Evolutionary conservation across 768 basidiomycete genomes (phyloP).

Genomic region (Boletales sp.): DNA sequence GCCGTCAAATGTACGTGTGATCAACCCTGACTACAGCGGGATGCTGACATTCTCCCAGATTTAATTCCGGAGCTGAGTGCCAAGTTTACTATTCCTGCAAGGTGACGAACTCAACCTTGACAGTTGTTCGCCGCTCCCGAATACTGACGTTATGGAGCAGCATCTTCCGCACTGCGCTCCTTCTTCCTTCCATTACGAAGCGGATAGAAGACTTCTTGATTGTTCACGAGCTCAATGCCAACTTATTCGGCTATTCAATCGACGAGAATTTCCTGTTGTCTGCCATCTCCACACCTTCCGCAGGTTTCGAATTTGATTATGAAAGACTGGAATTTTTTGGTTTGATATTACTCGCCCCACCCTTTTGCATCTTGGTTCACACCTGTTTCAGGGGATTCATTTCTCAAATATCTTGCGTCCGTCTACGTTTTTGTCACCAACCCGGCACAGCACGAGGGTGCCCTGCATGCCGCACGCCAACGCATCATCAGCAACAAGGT

Average conservation of each 20-base stretch:
- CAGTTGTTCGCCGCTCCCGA: constrained; percentile 15
- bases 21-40: constrained; percentile 18
- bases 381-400: constrained; percentile 59
- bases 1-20: constrained; percentile 57
- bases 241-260: constrained; percentile 60
- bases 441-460: constrained; percentile 62
- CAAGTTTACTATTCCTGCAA: constrained; percentile 69
- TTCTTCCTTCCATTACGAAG: constrained; percentile 71
- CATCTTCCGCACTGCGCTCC: constrained; percentile 60
- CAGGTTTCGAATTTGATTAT: constrained; percentile 69
- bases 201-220: constrained; percentile 73
- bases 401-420: constrained; percentile 75
- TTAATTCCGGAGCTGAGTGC: constrained; percentile 81
- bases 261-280: constrained; percentile 56
- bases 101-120: constrained; percentile 40
- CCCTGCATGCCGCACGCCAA: constrained; percentile 63
- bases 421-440: constrained; percentile 70
- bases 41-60: constrained; percentile 44
- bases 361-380: constrained; percentile 22
- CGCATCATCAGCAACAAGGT: constrained; percentile 72
- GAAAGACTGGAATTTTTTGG: constrained; percentile 83
- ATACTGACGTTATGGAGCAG: constrained; percentile 37
- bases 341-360: constrained; percentile 28
- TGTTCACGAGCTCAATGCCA: constrained; percentile 74
- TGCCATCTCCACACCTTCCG: constrained; percentile 70